Evolutionary conservation across 441 rosid genomes (phyloP).

Genomic region (Gossypium schwendimanii): DNA sequence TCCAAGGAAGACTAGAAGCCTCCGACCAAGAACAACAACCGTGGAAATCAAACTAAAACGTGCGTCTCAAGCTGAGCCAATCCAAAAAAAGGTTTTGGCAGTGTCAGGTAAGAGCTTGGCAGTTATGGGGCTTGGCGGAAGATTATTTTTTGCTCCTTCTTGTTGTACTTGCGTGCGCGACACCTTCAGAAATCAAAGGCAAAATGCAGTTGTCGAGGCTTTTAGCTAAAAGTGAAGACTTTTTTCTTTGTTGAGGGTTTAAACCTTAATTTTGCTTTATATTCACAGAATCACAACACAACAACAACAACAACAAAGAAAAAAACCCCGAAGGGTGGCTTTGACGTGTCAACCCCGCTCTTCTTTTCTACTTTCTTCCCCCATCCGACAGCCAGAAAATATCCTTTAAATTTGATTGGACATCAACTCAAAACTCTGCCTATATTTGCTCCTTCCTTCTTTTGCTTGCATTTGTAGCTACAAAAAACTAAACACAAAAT

Average conservation of each 20-base stretch:
- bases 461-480: neutral
- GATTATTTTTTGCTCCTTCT: conserved; percentile 2
- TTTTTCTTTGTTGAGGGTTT: neutral
- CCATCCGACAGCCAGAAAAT: neutral
- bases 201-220: neutral
- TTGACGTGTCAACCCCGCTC: neutral
- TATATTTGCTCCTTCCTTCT: neutral
- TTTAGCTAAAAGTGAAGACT: neutral
- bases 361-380: neutral
- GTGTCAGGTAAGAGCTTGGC: neutral
- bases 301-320: neutral
- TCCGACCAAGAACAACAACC: neutral
- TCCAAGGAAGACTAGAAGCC: neutral
- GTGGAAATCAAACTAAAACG: neutral
- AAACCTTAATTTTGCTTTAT: neutral
- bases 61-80: neutral
- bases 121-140: neutral
- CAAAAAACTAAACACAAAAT: neutral
- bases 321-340: neutral
- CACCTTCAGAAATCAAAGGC: conserved; percentile 13
- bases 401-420: conserved; percentile 10
- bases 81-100: neutral
- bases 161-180: conserved; percentile 31
- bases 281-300: neutral
- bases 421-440: neutral